A percentile compares a stretch with the other conserved stretches of the same genome.
phyloP scores from a whole-genome alignment of 192 early-diverging fungal species.

The Geranomyces variabilis region DNA sequence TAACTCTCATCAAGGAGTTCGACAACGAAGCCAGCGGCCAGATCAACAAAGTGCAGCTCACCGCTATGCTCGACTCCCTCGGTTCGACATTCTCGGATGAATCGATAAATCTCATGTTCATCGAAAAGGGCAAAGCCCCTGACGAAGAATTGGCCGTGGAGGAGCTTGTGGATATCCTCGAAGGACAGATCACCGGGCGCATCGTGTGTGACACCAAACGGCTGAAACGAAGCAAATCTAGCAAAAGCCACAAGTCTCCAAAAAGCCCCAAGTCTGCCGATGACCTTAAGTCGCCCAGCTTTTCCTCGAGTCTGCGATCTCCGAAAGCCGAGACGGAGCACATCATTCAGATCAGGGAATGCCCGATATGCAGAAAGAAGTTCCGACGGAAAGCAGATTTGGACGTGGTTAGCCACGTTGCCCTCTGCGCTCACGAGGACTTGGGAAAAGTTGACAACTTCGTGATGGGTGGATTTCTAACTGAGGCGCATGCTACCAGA shows the following conservation, averaged over 20 bases:
- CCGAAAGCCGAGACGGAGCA: slow-evolving; percentile 50
- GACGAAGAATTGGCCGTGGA: slow-evolving; percentile 69
- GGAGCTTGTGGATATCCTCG: slow-evolving; percentile 63
- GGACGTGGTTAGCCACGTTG: slow-evolving; percentile 77
- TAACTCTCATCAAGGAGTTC: slow-evolving; percentile 62
- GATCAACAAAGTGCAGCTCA: slow-evolving; percentile 64
- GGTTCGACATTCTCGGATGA: slow-evolving; percentile 68
- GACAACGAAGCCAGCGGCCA: slow-evolving; percentile 62
- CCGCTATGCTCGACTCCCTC: slow-evolving; percentile 72
- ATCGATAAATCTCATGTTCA: slow-evolving; percentile 65
- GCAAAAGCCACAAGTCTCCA: slow-evolving; percentile 6
- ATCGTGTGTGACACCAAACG: slow-evolving; percentile 29
- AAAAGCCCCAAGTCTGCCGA: background rate
- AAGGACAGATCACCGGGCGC: slow-evolving; percentile 46
- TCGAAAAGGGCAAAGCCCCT: slow-evolving; percentile 45
- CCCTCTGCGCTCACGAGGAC: slow-evolving; percentile 71
- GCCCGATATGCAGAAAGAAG: slow-evolving; percentile 71
- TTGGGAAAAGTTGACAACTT: slow-evolving; percentile 70
- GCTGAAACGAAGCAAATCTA: background rate
- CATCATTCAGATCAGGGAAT: slow-evolving; percentile 64
- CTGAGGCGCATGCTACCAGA: slow-evolving; percentile 72
- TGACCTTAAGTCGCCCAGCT: background rate
- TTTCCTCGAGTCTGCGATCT: slow-evolving; percentile 4
- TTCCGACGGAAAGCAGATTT: slow-evolving; percentile 58
- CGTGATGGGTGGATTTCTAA: slow-evolving; percentile 75